Percentiles rank a stretch among this genome's conserved stretches.
Evolutionary conservation across 306 rosid species (phyloP).

Genomic region (Fragaria vesca): DNA sequence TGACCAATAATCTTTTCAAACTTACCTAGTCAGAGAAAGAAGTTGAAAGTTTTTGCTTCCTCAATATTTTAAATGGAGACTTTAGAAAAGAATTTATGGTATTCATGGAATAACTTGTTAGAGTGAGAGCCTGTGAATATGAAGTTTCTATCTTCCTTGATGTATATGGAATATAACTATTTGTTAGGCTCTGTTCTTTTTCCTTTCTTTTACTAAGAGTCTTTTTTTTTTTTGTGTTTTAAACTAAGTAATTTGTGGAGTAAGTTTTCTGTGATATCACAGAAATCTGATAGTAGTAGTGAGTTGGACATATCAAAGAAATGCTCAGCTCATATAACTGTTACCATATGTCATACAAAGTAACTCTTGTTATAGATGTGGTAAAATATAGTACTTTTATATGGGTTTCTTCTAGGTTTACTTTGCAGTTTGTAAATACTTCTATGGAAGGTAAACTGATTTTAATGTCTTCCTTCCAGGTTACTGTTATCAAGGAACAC

Average conservation of each 20-base stretch:
- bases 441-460: constrained; percentile 19
- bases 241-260: not conserved
- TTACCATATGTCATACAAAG: not conserved
- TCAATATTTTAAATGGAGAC: not conserved
- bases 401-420: not conserved
- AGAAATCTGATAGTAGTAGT: constrained; percentile 14
- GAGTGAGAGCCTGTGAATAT: not conserved
- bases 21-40: not conserved
- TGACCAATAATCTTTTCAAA: not conserved
- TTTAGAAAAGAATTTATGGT: not conserved
- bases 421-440: not conserved
- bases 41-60: not conserved
- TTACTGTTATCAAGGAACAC: constrained; percentile 69
- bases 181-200: not conserved
- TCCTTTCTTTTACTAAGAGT: not conserved
- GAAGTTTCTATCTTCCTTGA: not conserved
- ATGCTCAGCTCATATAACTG: constrained; percentile 34
- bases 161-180: not conserved
- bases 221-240: not conserved
- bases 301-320: constrained; percentile 47
- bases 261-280: not conserved
- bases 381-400: not conserved
- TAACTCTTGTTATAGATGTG: not conserved
- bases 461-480: constrained; percentile 41
- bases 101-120: not conserved